These are phyloP conservation scores for Ehretia macrophylla DNA, from an alignment of 257 asterid species.

Conservation along the genomic window DNA sequence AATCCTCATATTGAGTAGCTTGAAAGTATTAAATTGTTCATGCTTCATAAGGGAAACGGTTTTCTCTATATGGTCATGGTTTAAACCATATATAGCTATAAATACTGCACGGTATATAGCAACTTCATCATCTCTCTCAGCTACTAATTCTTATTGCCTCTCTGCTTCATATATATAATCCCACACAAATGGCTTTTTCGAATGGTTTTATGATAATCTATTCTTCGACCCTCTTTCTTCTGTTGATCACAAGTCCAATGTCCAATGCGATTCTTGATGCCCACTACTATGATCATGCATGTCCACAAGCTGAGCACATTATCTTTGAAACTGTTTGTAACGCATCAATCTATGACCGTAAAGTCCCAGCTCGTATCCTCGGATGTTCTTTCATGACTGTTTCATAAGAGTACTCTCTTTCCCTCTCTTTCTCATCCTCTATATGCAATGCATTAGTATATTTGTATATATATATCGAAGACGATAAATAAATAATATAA, in stretches of 20 bases:
- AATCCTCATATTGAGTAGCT: constrained; percentile 41
- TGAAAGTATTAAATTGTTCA: constrained; percentile 39
- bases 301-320: constrained; percentile 62
- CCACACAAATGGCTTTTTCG: neutral
- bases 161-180: too few relatives aligned
- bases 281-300: constrained; percentile 33
- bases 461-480: too few relatives aligned
- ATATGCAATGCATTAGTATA: too few relatives aligned
- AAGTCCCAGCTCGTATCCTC: constrained; percentile 66
- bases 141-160: too few relatives aligned
- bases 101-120: too few relatives aligned
- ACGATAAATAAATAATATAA: too few relatives aligned
- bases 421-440: too few relatives aligned
- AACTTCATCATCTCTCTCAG: too few relatives aligned
- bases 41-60: constrained; percentile 20
- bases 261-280: constrained; percentile 49
- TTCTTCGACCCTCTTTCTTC: constrained; percentile 15
- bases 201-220: too few relatives aligned
- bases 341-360: constrained; percentile 44
- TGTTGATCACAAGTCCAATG: constrained; percentile 17
- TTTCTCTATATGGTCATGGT: constrained; percentile 19
- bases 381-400: constrained; percentile 87
- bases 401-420: constrained; percentile 51
- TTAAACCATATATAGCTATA: too few relatives aligned
- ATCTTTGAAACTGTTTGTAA: constrained; percentile 36